Conservation (phyloP, 495 filamentous ascomycete species). For the Penicillium silybi region DNA sequence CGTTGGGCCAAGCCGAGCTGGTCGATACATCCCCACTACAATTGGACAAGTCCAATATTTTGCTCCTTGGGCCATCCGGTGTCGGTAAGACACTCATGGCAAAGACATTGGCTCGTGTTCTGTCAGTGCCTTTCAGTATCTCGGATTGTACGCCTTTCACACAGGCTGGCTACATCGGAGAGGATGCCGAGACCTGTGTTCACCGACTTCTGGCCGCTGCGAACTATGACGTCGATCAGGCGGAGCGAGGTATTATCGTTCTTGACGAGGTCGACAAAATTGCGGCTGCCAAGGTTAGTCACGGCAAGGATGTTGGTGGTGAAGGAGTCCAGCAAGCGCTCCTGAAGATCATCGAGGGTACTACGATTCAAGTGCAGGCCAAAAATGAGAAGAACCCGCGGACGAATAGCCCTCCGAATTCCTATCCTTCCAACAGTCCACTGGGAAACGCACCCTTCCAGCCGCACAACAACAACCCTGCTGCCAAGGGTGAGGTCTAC, state of each 20-base stretch:
- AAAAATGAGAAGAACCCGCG: conserved; percentile 70
- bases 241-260: conserved; percentile 90
- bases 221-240: conserved; percentile 80
- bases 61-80: conserved; percentile 88
- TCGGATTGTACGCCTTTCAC: conserved; percentile 97
- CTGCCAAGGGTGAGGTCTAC: conserved; percentile 76
- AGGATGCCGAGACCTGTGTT: conserved; percentile 91
- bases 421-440: conserved; percentile 48
- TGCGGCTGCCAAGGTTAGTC: conserved; percentile 63
- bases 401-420: conserved; percentile 37
- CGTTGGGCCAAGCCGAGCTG: conserved; percentile 33
- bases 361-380: conserved; percentile 77
- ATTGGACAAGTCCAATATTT: conserved; percentile 94
- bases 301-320: conserved; percentile 81
- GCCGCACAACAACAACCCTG: conserved; percentile 34
- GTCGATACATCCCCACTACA: conserved; percentile 62
- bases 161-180: conserved; percentile 95
- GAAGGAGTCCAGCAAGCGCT: conserved; percentile 96
- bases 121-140: conserved; percentile 95
- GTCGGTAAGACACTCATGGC: conserved; percentile 97
- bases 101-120: conserved; percentile 69
- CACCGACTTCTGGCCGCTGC: conserved; percentile 85
- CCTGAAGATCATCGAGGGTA: conserved; percentile 93
- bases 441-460: conserved; percentile 42
- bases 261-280: conserved; percentile 98